Base-by-base conservation (phyloP, 176 grass and related monocot genomes). In the Ensete glaucum region DNA sequence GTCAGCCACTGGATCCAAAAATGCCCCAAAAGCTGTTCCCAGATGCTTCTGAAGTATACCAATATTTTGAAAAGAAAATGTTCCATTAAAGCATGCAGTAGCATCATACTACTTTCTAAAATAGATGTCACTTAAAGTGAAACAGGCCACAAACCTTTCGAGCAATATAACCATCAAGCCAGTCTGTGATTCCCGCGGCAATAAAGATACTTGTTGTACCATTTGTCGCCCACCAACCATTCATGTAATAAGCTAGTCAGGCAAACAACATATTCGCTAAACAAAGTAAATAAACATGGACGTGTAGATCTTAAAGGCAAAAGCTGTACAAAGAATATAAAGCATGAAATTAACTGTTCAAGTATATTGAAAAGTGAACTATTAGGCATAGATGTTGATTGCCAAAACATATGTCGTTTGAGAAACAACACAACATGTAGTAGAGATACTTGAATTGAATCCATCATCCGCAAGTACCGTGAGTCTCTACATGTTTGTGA, bases 1-100 rank as follows among this genome's bases (percentile, higher is more conserved):
- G 82, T 99, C 96, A 52, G 96, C 96, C 43, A 99, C 96, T 74
- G 96, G 96, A 87, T 99, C 96, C 62, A 99, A 88, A 94, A 99
- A 99, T 84, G 96, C 96, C 81, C 96, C 96, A 81, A 99, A 99
- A 73, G 91, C 85, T 66, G 96, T 94, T 66, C 96, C 91, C 77
- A 99, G 82, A 53, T 82, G 84, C 96, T 95, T 99, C 96, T 99
- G 82, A 15, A 62, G 75, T 83, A 53, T 71, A 74, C 34, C 62
- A 81, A 65, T n/a, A 16, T 16, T 27, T 29, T 67, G 76, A 14
- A 60, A 34, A 50, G 17, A 20, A 67, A 34, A 56, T 54, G 34
- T 56, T 79, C 13, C 9, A 21, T 17, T 24, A 67, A 48, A 70
- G 16, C 17, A 79, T 54, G 26, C 58, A 24, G 15, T 16, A 59